Base-by-base conservation (phyloP, 768 basidiomycete genomes). In the Boletus sensibilis region DNA sequence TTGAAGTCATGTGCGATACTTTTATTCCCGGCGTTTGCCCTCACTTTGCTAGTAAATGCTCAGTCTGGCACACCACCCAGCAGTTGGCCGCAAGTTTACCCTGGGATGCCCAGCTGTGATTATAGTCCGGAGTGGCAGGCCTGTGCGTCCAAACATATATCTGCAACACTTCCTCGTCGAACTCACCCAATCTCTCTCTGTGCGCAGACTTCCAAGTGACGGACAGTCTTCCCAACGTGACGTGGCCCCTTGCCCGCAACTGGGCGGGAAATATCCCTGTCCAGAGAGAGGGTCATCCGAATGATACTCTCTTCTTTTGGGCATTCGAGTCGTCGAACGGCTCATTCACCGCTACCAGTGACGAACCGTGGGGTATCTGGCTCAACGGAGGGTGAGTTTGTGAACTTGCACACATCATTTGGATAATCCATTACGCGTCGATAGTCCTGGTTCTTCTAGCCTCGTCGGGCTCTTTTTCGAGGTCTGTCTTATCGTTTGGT, bases 331-430 rank as follows among this genome's bases (percentile, higher is more conserved):
- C 80, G 33, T 68, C 71, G 1, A 62, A 73, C 18, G 84, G 82
- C 6, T 87, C 87, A 3, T 71, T 89, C 48, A 87, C 82, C 11
- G 70, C 65, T 53, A 5, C 43, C 27, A 65, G 67, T n/a, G 57
- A 70, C 14, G 74, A 83, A 20, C 87, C 88, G 2, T 88, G 88
- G 88, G 80, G 80, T 4, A 83, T 90, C 40, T 90, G 86, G 86
- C 67, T 89, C 25, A 87, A 88, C 57, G 88, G 87, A 72, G 87
- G 86, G 84, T 85, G 61, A 46, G 81, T 46, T 16, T 5, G 31
- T 53, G 13, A 18, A 12, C 25, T 33, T 37, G 21, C 20, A 18
- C 31, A 8, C 31, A 21, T 2, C n/a, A 27, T 23, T 25, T 10
- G 23, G 21, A 45, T 54, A 13, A 63, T 34, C 23, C 45, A n/a